phyloP scores from a whole-genome alignment of 108 stramenopile species.

The Mediolabrus comicus region DNA sequence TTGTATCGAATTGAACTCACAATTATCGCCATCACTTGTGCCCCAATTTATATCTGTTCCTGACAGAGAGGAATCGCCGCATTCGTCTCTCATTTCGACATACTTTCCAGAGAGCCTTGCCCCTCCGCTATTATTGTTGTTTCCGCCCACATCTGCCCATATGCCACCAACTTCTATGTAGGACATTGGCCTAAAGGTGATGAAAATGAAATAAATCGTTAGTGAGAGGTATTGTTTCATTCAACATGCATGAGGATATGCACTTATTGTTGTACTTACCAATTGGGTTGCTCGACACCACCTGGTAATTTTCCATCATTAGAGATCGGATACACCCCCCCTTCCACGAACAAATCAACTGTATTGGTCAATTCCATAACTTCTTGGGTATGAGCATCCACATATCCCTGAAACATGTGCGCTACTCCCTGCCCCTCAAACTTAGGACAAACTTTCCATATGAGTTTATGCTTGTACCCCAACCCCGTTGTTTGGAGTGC shows the following conservation, averaged over 20 bases:
- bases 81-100: neutral
- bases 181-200: conserved; percentile 22
- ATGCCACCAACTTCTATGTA: conserved; percentile 6
- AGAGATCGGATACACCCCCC: conserved; percentile 15
- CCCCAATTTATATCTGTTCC: neutral
- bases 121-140: neutral
- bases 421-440: conserved; percentile 9
- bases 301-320: conserved; percentile 9
- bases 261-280: neutral
- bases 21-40: neutral
- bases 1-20: neutral
- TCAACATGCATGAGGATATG: neutral
- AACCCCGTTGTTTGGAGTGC: neutral
- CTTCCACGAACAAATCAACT: conserved; percentile 23
- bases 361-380: conserved; percentile 13
- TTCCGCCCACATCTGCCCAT: neutral
- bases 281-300: conserved; percentile 14
- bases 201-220: neutral
- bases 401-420: conserved; percentile 4
- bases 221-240: neutral
- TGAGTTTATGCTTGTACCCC: conserved; percentile 9
- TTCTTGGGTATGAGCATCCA: conserved; percentile 11
- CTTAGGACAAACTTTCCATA: conserved; percentile 20
- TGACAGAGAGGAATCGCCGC: neutral
- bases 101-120: neutral